Percentiles rank a stretch among this genome's conserved stretches.
Evolutionary conservation across 2,329 filamentous ascomycete genomes (phyloP).

Genomic region (Fusarium nurragi): DNA sequence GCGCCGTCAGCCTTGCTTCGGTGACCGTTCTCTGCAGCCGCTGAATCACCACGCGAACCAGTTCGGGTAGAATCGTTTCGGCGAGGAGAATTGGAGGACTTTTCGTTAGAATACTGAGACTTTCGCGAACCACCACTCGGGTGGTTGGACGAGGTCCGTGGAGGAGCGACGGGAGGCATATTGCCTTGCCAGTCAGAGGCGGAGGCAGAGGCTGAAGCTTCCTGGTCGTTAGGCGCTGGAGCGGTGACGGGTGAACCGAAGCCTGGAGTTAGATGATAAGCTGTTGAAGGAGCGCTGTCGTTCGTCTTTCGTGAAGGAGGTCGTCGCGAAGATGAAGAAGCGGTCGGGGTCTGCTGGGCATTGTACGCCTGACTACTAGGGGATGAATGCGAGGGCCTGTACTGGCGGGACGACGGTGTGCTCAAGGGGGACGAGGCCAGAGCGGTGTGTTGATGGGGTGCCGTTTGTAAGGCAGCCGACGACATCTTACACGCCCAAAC

Average conservation of each 20-base stretch:
- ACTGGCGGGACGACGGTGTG: conserved; percentile 60
- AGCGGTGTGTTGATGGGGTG: conserved; percentile 64
- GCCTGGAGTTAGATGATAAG: conserved; percentile 52
- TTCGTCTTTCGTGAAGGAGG: conserved; percentile 63
- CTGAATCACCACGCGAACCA: conserved; percentile 48
- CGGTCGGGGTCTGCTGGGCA: conserved; percentile 58
- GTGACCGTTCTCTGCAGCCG: conserved; percentile 44
- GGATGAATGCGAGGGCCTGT: conserved; percentile 62
- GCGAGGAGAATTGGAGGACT: conserved; percentile 55
- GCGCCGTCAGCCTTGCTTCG: conserved; percentile 51
- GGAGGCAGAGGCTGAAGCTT: conserved; percentile 54
- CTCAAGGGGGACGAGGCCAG: conserved; percentile 60
- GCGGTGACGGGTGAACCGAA: conserved; percentile 61
- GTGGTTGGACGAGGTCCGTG: conserved; percentile 80
- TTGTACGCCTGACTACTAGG: conserved; percentile 66
- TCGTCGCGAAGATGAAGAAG: conserved; percentile 63
- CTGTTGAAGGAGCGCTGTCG: conserved; percentile 55
- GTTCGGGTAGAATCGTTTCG: conserved; percentile 51
- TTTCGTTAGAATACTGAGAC: conserved; percentile 57
- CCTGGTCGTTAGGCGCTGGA: conserved; percentile 53
- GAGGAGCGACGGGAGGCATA: conserved; percentile 78
- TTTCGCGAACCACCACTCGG: conserved; percentile 57
- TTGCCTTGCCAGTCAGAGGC: conserved; percentile 64
- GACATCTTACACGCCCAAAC: conserved; percentile 49
- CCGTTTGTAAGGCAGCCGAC: conserved; percentile 70